Evolutionary conservation across 257 asterid species (phyloP).

Genomic region (Fraxinus cuspidata): DNA sequence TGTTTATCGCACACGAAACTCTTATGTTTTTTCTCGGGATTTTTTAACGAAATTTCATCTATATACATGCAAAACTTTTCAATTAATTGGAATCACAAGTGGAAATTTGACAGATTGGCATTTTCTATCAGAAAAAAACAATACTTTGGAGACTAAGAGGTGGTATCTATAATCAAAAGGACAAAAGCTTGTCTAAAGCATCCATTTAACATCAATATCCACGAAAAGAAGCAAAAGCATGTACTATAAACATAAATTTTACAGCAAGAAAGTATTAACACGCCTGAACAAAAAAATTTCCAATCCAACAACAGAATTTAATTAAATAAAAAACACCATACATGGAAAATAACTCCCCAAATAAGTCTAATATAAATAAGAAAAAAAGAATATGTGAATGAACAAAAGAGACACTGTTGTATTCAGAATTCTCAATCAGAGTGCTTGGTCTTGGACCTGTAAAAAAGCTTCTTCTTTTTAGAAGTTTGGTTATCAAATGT

Average conservation of each 20-base stretch:
- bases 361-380: slow-evolving; percentile 37
- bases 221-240: slow-evolving; percentile 32
- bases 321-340: slow-evolving; percentile 41
- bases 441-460: slow-evolving; percentile 80
- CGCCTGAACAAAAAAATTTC: slow-evolving; percentile 17
- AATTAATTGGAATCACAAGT: slow-evolving; percentile 26
- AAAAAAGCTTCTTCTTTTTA: slow-evolving; percentile 86
- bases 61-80: background rate
- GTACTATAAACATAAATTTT: slow-evolving; percentile 28
- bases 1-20: background rate
- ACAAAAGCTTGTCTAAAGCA: background rate
- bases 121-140: slow-evolving; percentile 4
- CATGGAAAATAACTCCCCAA: slow-evolving; percentile 39
- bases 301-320: slow-evolving; percentile 30
- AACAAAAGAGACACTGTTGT: slow-evolving; percentile 32
- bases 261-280: slow-evolving; percentile 34
- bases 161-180: background rate
- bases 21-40: background rate
- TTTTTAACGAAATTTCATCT: background rate
- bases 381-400: slow-evolving; percentile 44
- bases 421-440: slow-evolving; percentile 46
- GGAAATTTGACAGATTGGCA: slow-evolving; percentile 29
- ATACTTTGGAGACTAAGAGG: background rate
- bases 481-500: slow-evolving; percentile 83
- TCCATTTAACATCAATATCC: slow-evolving; percentile 36